Evolutionary conservation across 495 filamentous ascomycete genomes (phyloP).

Genomic region (Neurospora sp.): DNA sequence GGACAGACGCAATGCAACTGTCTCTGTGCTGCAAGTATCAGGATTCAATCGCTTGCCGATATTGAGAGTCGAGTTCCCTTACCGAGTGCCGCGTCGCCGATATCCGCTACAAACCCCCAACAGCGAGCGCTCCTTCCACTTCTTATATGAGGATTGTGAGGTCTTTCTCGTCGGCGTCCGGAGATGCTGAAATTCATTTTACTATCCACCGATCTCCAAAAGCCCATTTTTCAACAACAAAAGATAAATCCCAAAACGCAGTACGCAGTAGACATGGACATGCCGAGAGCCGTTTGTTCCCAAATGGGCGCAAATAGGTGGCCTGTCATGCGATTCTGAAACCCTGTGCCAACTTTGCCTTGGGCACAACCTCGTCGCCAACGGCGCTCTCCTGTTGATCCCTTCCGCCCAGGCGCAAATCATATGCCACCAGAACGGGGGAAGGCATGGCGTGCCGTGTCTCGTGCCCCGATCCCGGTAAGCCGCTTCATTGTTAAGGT

Average conservation of each 20-base stretch:
- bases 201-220: background rate
- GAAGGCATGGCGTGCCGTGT: background rate
- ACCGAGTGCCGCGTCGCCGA: background rate
- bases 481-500: background rate
- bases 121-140: background rate
- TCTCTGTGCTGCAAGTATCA: background rate
- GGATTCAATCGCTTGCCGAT: background rate
- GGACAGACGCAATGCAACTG: background rate
- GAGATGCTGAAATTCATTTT: background rate
- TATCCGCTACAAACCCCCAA: background rate
- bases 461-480: background rate
- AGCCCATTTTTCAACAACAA: background rate
- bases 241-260: background rate
- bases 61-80: background rate
- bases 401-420: background rate
- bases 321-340: background rate
- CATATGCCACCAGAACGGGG: background rate
- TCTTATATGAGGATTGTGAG: background rate
- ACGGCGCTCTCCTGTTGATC: background rate
- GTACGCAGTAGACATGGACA: background rate
- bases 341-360: background rate
- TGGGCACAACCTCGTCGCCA: background rate
- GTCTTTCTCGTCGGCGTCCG: background rate
- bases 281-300: background rate
- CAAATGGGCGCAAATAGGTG: background rate